phyloP scores from a whole-genome alignment of 78 protist species.

The Dictyostelium brefeldianum region DNA sequence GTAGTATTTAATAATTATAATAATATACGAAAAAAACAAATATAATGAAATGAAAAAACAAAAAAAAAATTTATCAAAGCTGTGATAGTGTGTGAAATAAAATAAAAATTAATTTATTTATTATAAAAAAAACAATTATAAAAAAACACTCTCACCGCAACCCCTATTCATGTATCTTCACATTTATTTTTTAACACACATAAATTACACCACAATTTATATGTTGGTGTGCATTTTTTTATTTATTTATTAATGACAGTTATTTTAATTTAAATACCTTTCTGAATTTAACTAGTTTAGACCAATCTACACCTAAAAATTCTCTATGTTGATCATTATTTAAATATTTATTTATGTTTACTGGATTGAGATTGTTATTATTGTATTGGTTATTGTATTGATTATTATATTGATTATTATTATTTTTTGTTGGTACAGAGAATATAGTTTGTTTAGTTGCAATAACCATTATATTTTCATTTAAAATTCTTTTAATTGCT shows the following conservation, averaged over 20 bases:
- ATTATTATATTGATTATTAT: neutral
- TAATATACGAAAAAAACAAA: too few species aligned
- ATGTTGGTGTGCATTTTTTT: neutral
- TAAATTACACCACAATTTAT: too few species aligned
- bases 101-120: too few species aligned
- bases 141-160: too few species aligned
- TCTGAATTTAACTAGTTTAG: constrained; percentile 37
- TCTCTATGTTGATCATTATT: constrained; percentile 20
- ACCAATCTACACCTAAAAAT: constrained; percentile 40
- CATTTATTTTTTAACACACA: too few species aligned
- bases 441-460: constrained; percentile 55
- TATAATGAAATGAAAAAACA: too few species aligned
- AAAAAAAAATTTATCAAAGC: too few species aligned
- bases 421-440: neutral
- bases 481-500: neutral
- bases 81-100: too few species aligned
- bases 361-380: neutral
- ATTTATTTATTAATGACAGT: neutral
- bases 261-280: neutral
- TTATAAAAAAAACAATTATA: too few species aligned
- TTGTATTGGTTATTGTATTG: neutral
- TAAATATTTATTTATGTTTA: neutral
- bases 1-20: too few species aligned
- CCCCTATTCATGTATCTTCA: too few species aligned
- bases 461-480: neutral